Evolutionary conservation across 2,329 filamentous ascomycete species (phyloP).

Genomic region (Trematosphaeria pertusa): DNA sequence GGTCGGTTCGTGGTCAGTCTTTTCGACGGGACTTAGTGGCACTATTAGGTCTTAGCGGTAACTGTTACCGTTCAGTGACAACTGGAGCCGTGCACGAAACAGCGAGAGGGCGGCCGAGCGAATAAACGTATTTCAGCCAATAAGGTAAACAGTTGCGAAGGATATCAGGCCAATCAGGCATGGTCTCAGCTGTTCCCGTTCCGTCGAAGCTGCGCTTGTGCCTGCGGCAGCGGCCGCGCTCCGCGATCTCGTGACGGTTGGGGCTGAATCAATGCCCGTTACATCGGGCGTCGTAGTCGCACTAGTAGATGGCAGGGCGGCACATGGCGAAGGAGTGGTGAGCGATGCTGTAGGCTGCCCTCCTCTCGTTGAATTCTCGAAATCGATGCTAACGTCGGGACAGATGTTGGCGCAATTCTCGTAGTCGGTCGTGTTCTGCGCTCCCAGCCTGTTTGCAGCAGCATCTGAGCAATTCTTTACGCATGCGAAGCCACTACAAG

Average conservation of each 20-base stretch:
- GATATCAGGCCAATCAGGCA: neutral
- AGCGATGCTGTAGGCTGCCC: conserved; percentile 18
- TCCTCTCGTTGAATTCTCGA: conserved; percentile 12
- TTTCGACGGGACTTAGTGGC: too few relatives aligned
- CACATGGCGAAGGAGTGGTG: conserved; percentile 12
- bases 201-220: conserved; percentile 1
- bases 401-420: conserved; percentile 18
- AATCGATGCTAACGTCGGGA: conserved; percentile 17
- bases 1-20: too few relatives aligned
- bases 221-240: conserved; percentile 6
- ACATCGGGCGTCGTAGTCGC: neutral
- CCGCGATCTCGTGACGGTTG: neutral
- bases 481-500: conserved; percentile 14
- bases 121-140: neutral
- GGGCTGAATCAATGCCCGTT: neutral
- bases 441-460: neutral
- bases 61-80: too few relatives aligned
- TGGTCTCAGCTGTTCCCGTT: neutral
- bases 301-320: neutral
- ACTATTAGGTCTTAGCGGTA: too few relatives aligned
- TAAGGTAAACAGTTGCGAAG: neutral
- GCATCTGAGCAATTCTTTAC: conserved; percentile 16
- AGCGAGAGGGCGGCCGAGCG: neutral
- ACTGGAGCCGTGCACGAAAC: neutral
- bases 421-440: conserved; percentile 3